Evolutionary conservation across 768 basidiomycete species (phyloP).

Genomic region (Suillus luteus): DNA sequence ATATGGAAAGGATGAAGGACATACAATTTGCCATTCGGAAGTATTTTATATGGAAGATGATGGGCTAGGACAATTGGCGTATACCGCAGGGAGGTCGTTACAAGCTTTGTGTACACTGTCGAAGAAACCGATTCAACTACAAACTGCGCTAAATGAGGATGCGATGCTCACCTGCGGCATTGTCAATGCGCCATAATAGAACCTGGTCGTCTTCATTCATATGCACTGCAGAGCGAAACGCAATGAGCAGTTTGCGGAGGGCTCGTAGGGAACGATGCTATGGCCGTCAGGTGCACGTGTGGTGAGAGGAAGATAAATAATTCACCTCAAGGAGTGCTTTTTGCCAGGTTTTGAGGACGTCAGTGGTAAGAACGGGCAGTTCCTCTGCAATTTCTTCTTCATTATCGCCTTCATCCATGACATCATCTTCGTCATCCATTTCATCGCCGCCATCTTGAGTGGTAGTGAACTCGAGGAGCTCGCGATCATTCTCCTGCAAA

Average conservation of each 20-base stretch:
- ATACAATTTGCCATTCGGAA: conserved; percentile 83
- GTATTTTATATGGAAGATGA: conserved; percentile 85
- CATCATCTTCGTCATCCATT: conserved; percentile 50
- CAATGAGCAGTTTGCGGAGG: conserved; percentile 80
- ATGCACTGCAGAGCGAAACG: conserved; percentile 88
- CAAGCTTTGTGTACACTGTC: conserved; percentile 91
- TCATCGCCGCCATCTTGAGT: conserved; percentile 40
- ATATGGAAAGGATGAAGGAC: conserved; percentile 29
- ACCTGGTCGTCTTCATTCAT: conserved; percentile 85
- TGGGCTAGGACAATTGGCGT: conserved; percentile 87
- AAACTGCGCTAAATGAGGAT: neutral
- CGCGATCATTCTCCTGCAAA: conserved; percentile 91
- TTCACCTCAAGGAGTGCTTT: conserved; percentile 81
- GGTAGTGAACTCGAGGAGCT: conserved; percentile 80
- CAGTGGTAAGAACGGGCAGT: conserved; percentile 63
- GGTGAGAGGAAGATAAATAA: neutral
- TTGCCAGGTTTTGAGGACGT: conserved; percentile 81
- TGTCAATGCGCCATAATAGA: conserved; percentile 87
- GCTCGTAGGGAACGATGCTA: conserved; percentile 87
- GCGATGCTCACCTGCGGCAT: conserved; percentile 58
- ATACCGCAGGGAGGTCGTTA: conserved; percentile 84
- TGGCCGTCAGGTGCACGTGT: neutral
- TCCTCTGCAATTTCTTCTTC: conserved; percentile 40
- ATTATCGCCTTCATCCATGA: conserved; percentile 46
- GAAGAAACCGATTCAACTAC: neutral